Base-by-base conservation (phyloP, 345 rosid genomes). In the Toxicodendron radicans region DNA sequence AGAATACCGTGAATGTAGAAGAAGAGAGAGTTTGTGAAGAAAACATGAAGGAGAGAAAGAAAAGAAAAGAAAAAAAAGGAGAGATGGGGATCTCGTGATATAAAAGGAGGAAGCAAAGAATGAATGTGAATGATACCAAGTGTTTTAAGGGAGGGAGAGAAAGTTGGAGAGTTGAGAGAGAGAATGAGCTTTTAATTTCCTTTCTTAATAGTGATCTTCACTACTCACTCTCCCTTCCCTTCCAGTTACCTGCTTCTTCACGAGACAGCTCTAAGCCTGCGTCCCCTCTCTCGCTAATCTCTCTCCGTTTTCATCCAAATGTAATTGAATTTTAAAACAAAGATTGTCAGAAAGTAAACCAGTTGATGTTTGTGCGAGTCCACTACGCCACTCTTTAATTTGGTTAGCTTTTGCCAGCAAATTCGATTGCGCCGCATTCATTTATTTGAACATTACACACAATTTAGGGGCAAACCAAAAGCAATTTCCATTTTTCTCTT, bases 1-100 rank as follows among this genome's bases (percentile, higher is more conserved):
- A 38, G 6, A 38, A 38, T 7, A 38, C 8, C 0, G 17, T 12
- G 5, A 12, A 30, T 4, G 52, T n/a, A 66, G 30, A 67, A 12
- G 52, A 58, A 61, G n/a, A 30, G 23, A 53, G 73, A 48, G 59
- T 60, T 51, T 14, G 72, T 45, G 62, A 71, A 52, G 24, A 62
- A 72, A 48, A 45, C 73, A 64, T 21, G 75, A 71, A 71, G 7
- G 43, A 38, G 56, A 18, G 49, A 70, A 23, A 60, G 62, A 75
- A 46, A 48, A 16, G 67, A 24, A 33, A 64, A 56, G 65, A 61
- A 66, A 70, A 48, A 27, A 66, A 59, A 73, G 5, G 77, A 49
- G 53, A 27, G 79, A 75, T 75, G 80, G 86, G 86, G 94, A 86
- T 89, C 90, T 87, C 84, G 79, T 81, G 88, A 81, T 68, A 73